Conservation (phyloP, 2,329 filamentous ascomycete species). For the Sclerotinia borealis region DNA sequence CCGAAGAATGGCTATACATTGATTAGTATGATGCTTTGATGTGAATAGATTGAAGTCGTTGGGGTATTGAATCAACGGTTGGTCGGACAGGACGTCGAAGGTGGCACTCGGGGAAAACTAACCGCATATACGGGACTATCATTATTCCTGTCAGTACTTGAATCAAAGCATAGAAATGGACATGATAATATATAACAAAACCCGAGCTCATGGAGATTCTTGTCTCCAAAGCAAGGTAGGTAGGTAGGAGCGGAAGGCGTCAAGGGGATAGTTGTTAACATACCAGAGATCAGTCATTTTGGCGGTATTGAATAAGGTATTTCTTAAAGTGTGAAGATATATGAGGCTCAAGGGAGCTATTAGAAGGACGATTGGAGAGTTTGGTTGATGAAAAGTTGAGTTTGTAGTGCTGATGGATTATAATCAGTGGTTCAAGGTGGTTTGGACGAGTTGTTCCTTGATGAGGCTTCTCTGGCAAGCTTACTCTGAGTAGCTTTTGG, state of each 20-base stretch:
- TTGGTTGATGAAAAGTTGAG: conserved; percentile 25
- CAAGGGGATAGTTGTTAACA: conserved; percentile 40
- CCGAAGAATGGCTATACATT: conserved; percentile 75
- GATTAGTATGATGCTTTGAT: conserved; percentile 27
- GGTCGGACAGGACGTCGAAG: not conserved
- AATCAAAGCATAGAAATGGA: not conserved
- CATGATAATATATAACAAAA: conserved; percentile 7
- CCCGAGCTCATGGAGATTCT: conserved; percentile 14
- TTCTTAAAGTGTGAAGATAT: conserved; percentile 13
- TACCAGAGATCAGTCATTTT: conserved; percentile 75
- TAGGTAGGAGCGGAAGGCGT: not conserved
- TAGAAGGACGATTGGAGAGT: conserved; percentile 21
- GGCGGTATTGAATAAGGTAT: conserved; percentile 34
- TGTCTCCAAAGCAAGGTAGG: conserved; percentile 16
- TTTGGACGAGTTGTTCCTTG: conserved; percentile 13
- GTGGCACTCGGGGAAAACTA: conserved; percentile 47
- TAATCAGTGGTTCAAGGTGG: conserved; percentile 15
- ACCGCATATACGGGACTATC: conserved; percentile 95
- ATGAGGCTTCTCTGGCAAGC: conserved; percentile 23
- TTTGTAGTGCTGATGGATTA: conserved; percentile 27
- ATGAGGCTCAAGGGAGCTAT: conserved; percentile 24
- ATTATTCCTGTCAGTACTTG: conserved; percentile 39
- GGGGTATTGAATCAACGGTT: not conserved
- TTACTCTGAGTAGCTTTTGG: conserved; percentile 16
- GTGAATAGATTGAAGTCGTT: conserved; percentile 14